Percentiles rank a stretch among this genome's conserved stretches.
phyloP scores from a whole-genome alignment of 345 rosid species.

The Moricandia moricandioides region DNA sequence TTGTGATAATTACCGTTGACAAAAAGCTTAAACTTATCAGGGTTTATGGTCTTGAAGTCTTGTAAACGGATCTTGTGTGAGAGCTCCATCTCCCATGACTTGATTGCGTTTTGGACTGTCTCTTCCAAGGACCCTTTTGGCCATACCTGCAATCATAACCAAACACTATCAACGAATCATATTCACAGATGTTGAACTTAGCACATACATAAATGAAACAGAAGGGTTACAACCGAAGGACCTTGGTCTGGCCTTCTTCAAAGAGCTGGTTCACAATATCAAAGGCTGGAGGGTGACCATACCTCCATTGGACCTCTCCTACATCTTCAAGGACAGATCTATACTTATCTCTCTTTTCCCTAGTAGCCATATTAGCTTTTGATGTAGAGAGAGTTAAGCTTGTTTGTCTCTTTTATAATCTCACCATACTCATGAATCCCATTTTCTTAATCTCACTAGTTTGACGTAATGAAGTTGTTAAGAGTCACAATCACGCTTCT shows the following conservation, averaged over 20 bases:
- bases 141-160: slow-evolving; percentile 55
- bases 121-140: slow-evolving; percentile 75
- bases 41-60: slow-evolving; percentile 69
- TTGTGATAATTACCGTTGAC: slow-evolving; percentile 58
- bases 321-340: slow-evolving; percentile 48
- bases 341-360: slow-evolving; percentile 53
- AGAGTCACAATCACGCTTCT: slow-evolving; percentile 25
- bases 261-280: slow-evolving; percentile 56
- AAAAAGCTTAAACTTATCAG: slow-evolving; percentile 62
- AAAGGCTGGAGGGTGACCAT: slow-evolving; percentile 59
- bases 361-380: slow-evolving; percentile 32
- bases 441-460: background rate
- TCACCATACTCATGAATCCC: background rate
- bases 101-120: slow-evolving; percentile 70
- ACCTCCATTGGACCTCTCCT: slow-evolving; percentile 56
- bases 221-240: background rate
- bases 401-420: slow-evolving; percentile 21
- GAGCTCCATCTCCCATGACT: slow-evolving; percentile 89
- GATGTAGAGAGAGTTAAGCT: slow-evolving; percentile 3
- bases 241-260: slow-evolving; percentile 72
- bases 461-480: slow-evolving; percentile 29
- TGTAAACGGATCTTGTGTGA: slow-evolving; percentile 66
- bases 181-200: background rate
- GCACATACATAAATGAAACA: background rate
- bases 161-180: background rate